Percentiles rank a stretch among this genome's conserved stretches.
phyloP scores from a whole-genome alignment of 2,329 filamentous ascomycete species.

The Raffaelea ambrosiae region DNA sequence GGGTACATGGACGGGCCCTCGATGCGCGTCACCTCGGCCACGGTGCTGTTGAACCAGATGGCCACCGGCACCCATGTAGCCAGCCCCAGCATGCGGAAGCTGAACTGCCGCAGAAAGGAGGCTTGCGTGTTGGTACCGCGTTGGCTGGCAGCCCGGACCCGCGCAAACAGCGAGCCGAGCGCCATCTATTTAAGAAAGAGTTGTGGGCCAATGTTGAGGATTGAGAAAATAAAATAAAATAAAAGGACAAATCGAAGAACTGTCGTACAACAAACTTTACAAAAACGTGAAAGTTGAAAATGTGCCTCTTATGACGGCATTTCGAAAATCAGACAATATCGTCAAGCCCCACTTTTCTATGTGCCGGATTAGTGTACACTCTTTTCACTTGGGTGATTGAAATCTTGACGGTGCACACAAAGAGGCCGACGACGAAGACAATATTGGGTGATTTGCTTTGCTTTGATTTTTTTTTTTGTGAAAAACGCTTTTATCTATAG shows the following conservation, averaged over 20 bases:
- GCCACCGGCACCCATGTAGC: slow-evolving; percentile 55
- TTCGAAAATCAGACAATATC: background rate
- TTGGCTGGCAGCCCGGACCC: slow-evolving; percentile 1
- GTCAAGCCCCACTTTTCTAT: background rate
- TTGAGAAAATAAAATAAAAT: background rate
- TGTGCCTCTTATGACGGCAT: background rate
- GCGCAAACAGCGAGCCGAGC: slow-evolving; percentile 7
- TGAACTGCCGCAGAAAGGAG: slow-evolving; percentile 27
- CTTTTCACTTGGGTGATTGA: too few species aligned
- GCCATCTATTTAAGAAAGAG: too few species aligned
- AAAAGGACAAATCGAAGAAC: background rate
- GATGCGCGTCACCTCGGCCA: slow-evolving; percentile 50
- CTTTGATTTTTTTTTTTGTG: background rate
- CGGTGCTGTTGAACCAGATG: slow-evolving; percentile 52
- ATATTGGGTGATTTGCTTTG: too few species aligned
- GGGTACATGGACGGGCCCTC: slow-evolving; percentile 68
- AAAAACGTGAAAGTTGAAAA: too few species aligned
- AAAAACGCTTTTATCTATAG: too few species aligned
- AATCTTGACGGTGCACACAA: too few species aligned
- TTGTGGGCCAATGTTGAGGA: background rate
- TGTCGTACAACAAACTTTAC: too few species aligned
- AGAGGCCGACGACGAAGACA: too few species aligned
- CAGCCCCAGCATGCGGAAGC: slow-evolving; percentile 40
- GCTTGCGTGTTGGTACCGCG: background rate
- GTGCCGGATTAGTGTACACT: too few species aligned